Conservation (phyloP, 2,329 filamentous ascomycete species). For the Davidsoniella australis region DNA sequence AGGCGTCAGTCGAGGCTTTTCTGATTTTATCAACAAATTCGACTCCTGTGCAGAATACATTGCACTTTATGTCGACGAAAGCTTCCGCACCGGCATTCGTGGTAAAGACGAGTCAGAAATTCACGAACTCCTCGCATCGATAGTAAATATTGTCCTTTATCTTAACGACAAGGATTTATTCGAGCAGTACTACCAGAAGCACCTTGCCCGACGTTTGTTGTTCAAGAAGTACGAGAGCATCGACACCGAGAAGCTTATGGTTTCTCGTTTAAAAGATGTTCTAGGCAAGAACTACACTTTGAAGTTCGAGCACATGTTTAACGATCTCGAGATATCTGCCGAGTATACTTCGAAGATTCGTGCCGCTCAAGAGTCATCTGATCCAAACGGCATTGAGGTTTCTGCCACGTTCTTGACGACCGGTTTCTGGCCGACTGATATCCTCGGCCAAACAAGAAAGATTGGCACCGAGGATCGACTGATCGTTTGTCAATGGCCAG, state of each 20-base stretch:
- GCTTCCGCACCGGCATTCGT: conserved; percentile 82
- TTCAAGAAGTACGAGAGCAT: conserved; percentile 80
- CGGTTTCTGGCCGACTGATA: conserved; percentile 88
- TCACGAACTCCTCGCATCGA: conserved; percentile 71
- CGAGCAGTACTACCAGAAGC: conserved; percentile 95
- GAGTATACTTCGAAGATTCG: conserved; percentile 35
- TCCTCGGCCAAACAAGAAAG: conserved; percentile 44
- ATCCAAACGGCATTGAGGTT: conserved; percentile 46
- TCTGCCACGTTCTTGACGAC: conserved; percentile 74
- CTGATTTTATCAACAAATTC: conserved; percentile 89
- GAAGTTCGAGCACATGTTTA: conserved; percentile 95
- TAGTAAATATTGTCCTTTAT: conserved; percentile 73
- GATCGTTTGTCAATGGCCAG: conserved; percentile 17
- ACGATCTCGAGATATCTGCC: conserved; percentile 68
- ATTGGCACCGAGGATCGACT: conserved; percentile 25
- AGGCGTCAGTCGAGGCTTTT: conserved; percentile 70
- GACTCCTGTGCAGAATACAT: conserved; percentile 74
- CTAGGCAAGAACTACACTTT: conserved; percentile 85
- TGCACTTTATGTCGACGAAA: conserved; percentile 92
- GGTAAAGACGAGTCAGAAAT: conserved; percentile 83
- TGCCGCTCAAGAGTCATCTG: conserved; percentile 22
- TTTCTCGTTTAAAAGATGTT: conserved; percentile 91
- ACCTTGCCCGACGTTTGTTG: conserved; percentile 71
- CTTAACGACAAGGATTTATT: conserved; percentile 87
- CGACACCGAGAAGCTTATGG: conserved; percentile 89